A percentile compares a stretch with the other conserved stretches of the same genome.
phyloP scores from a whole-genome alignment of 495 filamentous ascomycete genomes.

The Penicillium nucicola region DNA sequence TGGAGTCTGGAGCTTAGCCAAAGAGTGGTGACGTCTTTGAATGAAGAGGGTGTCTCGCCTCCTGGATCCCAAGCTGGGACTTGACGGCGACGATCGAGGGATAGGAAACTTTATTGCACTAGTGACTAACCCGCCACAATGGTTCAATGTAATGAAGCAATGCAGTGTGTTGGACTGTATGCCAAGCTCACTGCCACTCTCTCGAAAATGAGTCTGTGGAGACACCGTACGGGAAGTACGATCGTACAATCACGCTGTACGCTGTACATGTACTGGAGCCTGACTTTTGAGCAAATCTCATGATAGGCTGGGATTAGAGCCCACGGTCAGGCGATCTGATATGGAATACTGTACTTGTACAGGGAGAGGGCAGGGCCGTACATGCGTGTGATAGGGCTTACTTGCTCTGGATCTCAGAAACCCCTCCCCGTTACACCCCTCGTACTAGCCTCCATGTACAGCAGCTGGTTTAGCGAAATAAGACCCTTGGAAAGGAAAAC shows the following conservation, averaged over 20 bases:
- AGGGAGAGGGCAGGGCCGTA: background rate
- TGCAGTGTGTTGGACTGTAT: background rate
- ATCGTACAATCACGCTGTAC: background rate
- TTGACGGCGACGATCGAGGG: slow-evolving; percentile 11
- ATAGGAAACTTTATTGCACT: slow-evolving; percentile 7
- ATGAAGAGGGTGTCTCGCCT: slow-evolving; percentile 6
- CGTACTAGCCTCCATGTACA: too few relatives aligned
- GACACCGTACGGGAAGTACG: background rate
- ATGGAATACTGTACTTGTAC: background rate
- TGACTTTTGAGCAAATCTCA: background rate
- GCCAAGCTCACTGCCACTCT: background rate
- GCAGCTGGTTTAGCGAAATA: too few relatives aligned
- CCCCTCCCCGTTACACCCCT: background rate
- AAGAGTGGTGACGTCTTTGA: background rate
- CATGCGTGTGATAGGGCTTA: slow-evolving; percentile 1
- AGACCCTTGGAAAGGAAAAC: background rate
- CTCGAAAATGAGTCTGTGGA: too few relatives aligned
- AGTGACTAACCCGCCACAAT: background rate
- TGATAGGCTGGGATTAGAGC: too few relatives aligned
- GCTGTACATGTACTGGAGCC: background rate
- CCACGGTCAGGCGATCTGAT: slow-evolving; percentile 2
- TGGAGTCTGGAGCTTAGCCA: background rate
- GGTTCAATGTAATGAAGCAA: background rate
- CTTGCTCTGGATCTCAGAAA: background rate
- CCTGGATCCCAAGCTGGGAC: slow-evolving; percentile 1